Evolutionary conservation across 768 basidiomycete genomes (phyloP).

Genomic region (Russula griseocarnosa): DNA sequence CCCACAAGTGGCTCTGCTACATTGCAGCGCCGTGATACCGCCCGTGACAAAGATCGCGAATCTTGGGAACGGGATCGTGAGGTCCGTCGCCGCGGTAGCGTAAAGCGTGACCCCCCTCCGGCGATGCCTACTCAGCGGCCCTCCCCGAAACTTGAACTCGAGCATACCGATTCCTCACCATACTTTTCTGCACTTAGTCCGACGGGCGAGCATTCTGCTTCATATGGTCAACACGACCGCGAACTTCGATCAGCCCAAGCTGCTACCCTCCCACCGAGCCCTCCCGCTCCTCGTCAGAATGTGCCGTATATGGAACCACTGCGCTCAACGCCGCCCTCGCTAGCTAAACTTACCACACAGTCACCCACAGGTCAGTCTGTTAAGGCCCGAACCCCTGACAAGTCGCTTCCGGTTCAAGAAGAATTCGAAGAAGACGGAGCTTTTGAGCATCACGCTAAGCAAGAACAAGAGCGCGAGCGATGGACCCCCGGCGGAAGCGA

Average conservation of each 20-base stretch:
- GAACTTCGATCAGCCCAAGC: conserved; percentile 22
- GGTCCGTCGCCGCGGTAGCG: conserved; percentile 22
- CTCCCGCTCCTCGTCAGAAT: conserved; percentile 20
- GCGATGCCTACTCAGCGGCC: conserved; percentile 14
- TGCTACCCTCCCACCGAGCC: conserved; percentile 21
- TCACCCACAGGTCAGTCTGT: conserved; percentile 23
- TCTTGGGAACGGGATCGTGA: conserved; percentile 21
- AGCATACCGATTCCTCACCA: conserved; percentile 21
- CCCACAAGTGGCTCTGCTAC: background rate
- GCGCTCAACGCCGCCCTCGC: conserved; percentile 23
- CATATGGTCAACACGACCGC: conserved; percentile 24
- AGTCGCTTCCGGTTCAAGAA: conserved; percentile 29
- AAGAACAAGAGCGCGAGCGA: conserved; percentile 21
- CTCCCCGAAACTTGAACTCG: conserved; percentile 20
- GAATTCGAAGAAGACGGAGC: conserved; percentile 26
- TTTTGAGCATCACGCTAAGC: conserved; percentile 10
- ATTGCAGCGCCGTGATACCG: conserved; percentile 22
- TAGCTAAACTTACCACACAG: conserved; percentile 14
- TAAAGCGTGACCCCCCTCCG: conserved; percentile 22
- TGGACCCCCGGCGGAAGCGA: conserved; percentile 23
- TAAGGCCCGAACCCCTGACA: conserved; percentile 28
- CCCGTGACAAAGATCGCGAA: conserved; percentile 21
- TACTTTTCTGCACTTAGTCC: conserved; percentile 25
- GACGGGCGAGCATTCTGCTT: conserved; percentile 15
- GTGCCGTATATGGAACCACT: conserved; percentile 20